Evolutionary conservation across 139 green algal species (phyloP).

Genomic region (Volvox africanus): DNA sequence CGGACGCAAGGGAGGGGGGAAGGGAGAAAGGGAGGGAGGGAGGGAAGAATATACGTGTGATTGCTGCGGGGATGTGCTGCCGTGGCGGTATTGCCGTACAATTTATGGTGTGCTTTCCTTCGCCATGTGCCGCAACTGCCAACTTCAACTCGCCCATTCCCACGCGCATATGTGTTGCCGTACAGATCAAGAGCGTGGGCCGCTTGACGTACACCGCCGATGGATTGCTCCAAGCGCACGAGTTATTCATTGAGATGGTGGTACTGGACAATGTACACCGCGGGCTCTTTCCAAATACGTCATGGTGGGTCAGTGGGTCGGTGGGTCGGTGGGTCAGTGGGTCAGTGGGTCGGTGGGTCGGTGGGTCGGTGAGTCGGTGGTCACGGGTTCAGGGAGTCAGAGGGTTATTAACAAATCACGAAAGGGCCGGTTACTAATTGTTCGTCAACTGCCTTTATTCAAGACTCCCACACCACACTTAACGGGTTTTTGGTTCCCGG

Average conservation of each 20-base stretch:
- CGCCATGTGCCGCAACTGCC: neutral
- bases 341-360: neutral
- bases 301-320: neutral
- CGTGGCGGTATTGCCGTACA: neutral
- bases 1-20: too few relatives aligned
- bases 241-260: conserved; percentile 30
- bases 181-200: conserved; percentile 16
- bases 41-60: neutral
- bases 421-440: too few relatives aligned
- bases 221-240: neutral
- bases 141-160: neutral
- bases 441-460: too few relatives aligned
- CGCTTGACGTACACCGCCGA: conserved; percentile 32
- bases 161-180: neutral
- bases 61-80: too few relatives aligned
- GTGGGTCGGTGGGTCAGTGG: neutral
- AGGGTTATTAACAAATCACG: too few relatives aligned
- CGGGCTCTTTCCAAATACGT: conserved; percentile 13
- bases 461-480: too few relatives aligned
- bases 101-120: neutral
- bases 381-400: neutral
- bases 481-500: too few relatives aligned
- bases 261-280: conserved; percentile 35
- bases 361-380: neutral
- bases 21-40: neutral